phyloP scores from a whole-genome alignment of 148 eudicot species.

The Rhododendron simsii region DNA sequence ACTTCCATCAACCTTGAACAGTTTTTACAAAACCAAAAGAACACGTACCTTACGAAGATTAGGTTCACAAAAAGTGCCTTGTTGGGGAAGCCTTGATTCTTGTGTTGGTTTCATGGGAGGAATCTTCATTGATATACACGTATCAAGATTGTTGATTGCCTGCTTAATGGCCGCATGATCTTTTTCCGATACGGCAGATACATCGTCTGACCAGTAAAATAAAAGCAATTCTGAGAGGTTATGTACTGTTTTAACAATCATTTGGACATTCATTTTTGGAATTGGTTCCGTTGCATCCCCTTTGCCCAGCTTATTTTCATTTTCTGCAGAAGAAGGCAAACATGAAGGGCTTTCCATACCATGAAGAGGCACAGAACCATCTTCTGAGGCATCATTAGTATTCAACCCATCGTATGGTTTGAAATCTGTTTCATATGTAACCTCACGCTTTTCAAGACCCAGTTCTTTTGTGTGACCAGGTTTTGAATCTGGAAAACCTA shows the following conservation, averaged over 20 bases:
- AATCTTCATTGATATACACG: constrained; percentile 37
- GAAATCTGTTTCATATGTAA: constrained; percentile 16
- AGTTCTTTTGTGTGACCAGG: constrained; percentile 15
- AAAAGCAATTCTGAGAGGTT: constrained; percentile 63
- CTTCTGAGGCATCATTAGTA: constrained; percentile 20
- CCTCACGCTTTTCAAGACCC: constrained; percentile 15
- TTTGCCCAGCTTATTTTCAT: constrained; percentile 14
- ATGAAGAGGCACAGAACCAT: constrained; percentile 18
- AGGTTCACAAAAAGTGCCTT: constrained; percentile 8
- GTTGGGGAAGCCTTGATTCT: constrained; percentile 18
- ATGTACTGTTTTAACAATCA: constrained; percentile 51
- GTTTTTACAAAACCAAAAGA: neutral
- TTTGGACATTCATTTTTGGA: constrained; percentile 42
- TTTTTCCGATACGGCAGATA: constrained; percentile 31
- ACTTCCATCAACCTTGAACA: neutral
- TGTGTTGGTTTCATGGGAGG: constrained; percentile 10
- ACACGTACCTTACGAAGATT: constrained; percentile 21
- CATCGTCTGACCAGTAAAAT: constrained; percentile 31
- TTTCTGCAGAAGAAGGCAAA: constrained; percentile 34
- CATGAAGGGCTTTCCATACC: constrained; percentile 21
- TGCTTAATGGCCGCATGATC: constrained; percentile 35
- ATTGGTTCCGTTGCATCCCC: constrained; percentile 11
- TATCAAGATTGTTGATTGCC: constrained; percentile 53
- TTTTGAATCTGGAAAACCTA: constrained; percentile 18
- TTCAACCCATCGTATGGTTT: constrained; percentile 4